Evolutionary conservation across 164 flowering plant species (phyloP).

Genomic region (Tetracentron sinense): DNA sequence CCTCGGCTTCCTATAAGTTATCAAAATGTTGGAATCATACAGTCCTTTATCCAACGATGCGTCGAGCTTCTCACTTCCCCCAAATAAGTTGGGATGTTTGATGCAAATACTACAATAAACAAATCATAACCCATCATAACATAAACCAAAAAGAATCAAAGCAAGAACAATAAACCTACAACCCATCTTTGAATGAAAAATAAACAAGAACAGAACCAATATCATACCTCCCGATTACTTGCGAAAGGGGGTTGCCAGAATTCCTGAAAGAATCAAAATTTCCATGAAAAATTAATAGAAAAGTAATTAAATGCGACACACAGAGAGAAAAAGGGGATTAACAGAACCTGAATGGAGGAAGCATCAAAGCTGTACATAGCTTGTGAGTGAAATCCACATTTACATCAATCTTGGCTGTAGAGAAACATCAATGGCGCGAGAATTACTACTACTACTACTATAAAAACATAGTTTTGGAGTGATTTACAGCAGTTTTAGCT

Average conservation of each 20-base stretch:
- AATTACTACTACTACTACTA: background rate
- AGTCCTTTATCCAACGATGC: constrained; percentile 86
- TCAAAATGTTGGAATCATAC: constrained; percentile 66
- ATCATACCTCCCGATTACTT: constrained; percentile 70
- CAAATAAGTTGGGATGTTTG: constrained; percentile 89
- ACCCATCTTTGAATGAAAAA: constrained; percentile 3
- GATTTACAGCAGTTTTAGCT: background rate
- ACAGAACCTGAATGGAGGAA: constrained; percentile 59
- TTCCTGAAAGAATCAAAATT: constrained; percentile 32
- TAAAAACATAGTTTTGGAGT: background rate
- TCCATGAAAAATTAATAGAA: constrained; percentile 5
- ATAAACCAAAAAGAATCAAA: background rate
- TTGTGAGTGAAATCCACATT: constrained; percentile 92
- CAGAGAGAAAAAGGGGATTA: background rate
- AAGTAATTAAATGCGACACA: background rate
- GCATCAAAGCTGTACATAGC: constrained; percentile 69
- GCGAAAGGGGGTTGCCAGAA: constrained; percentile 60
- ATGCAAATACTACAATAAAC: constrained; percentile 56
- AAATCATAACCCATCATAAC: constrained; percentile 5
- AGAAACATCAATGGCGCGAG: background rate
- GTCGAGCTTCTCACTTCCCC: constrained; percentile 93
- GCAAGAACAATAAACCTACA: no score
- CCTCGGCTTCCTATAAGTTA: constrained; percentile 79
- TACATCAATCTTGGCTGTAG: constrained; percentile 81
- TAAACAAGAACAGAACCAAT: background rate